phyloP scores from a whole-genome alignment of 768 basidiomycete species.

The Suillus subalutaceus region DNA sequence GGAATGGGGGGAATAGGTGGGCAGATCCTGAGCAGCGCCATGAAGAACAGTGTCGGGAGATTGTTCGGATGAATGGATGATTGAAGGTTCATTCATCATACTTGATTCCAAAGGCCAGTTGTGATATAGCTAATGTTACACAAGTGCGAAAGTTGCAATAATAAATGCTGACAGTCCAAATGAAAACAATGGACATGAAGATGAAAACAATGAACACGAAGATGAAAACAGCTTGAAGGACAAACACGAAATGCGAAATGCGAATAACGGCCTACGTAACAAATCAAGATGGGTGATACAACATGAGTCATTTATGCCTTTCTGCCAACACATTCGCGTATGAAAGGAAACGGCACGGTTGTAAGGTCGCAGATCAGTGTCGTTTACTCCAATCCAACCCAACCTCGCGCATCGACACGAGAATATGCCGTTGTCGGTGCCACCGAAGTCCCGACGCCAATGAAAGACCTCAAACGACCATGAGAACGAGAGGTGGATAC shows the following conservation, averaged over 20 bases:
- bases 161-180: slow-evolving; percentile 18
- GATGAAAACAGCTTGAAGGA: slow-evolving; percentile 20
- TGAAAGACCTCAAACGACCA: slow-evolving; percentile 73
- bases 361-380: slow-evolving; percentile 9
- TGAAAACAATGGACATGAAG: slow-evolving; percentile 17
- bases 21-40: slow-evolving; percentile 77
- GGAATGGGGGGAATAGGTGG: slow-evolving; percentile 85
- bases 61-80: slow-evolving; percentile 58
- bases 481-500: slow-evolving; percentile 68
- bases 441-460: slow-evolving; percentile 66
- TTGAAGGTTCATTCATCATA: slow-evolving; percentile 2
- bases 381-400: slow-evolving; percentile 55
- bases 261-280: slow-evolving; percentile 22
- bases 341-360: slow-evolving; percentile 10
- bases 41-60: slow-evolving; percentile 79
- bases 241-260: slow-evolving; percentile 25
- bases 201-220: slow-evolving; percentile 28
- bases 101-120: slow-evolving; percentile 13
- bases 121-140: slow-evolving; percentile 33
- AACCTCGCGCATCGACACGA: slow-evolving; percentile 83
- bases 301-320: slow-evolving; percentile 10
- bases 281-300: slow-evolving; percentile 5
- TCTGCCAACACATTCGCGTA: slow-evolving; percentile 16
- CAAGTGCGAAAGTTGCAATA: slow-evolving; percentile 29
- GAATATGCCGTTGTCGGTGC: slow-evolving; percentile 84